phyloP scores from a whole-genome alignment of 805 yeast genomes.

The Yamadazyma kitorensis region DNA sequence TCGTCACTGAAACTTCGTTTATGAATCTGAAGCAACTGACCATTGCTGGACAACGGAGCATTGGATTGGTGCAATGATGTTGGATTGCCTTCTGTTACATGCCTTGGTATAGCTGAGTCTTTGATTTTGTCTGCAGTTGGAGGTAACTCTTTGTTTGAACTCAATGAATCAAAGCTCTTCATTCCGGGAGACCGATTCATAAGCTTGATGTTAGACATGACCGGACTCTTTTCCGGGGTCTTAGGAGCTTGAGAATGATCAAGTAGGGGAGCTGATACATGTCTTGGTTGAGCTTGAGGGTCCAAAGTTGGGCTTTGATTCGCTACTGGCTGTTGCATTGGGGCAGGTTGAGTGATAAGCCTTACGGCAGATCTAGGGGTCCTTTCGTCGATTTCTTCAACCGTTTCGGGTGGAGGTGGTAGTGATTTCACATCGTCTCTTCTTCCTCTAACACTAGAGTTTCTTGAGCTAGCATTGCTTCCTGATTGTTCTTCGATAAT shows the following conservation, averaged over 20 bases:
- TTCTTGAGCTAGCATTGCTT: conserved; percentile 25
- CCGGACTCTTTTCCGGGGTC: background rate
- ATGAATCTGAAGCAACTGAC: conserved; percentile 11
- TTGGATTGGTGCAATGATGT: conserved; percentile 11
- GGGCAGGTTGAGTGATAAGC: background rate
- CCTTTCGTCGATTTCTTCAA: conserved; percentile 2
- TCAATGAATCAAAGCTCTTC: background rate
- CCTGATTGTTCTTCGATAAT: conserved; percentile 39
- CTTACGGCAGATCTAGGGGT: background rate
- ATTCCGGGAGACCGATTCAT: background rate
- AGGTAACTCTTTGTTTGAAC: conserved; percentile 6
- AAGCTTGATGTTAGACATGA: background rate
- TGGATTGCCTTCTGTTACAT: conserved; percentile 14
- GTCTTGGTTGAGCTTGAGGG: conserved; percentile 1
- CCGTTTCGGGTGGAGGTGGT: conserved; percentile 12
- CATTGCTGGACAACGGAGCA: conserved; percentile 9
- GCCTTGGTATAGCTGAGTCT: conserved; percentile 5
- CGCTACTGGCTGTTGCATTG: background rate
- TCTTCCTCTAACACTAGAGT: conserved; percentile 22
- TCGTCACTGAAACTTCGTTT: conserved; percentile 37
- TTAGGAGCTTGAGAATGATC: background rate
- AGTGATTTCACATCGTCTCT: conserved; percentile 7
- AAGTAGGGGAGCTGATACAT: conserved; percentile 4
- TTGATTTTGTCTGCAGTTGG: conserved; percentile 7
- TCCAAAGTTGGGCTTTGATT: background rate